Evolutionary conservation across 2,329 filamentous ascomycete genomes (phyloP).

Genomic region (Sodiomyces alkalinus): DNA sequence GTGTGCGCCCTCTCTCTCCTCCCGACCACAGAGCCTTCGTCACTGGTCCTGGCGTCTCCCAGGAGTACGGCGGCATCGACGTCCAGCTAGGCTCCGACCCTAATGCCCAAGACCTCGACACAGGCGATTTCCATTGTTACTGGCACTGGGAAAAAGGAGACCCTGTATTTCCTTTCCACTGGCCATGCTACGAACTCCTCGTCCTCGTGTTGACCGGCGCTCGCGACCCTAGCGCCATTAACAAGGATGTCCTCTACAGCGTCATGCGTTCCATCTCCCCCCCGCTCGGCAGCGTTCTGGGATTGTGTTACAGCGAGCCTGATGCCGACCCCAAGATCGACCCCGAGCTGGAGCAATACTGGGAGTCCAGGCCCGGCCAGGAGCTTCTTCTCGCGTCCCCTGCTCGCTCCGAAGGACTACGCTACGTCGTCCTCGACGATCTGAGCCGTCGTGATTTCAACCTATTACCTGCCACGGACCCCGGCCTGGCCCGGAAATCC

Average conservation of each 20-base stretch:
- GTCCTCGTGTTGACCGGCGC: background rate
- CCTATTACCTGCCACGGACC: background rate
- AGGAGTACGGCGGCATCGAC: no score
- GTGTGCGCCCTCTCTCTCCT: background rate
- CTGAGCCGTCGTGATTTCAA: background rate
- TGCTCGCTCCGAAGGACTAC: background rate
- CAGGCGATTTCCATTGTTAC: background rate
- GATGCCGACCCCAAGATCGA: background rate
- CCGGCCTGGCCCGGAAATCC: background rate
- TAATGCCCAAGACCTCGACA: background rate
- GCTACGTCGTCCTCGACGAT: background rate
- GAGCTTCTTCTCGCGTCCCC: background rate
- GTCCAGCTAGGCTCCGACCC: background rate
- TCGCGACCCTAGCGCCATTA: background rate
- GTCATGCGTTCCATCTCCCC: background rate
- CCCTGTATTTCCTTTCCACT: background rate
- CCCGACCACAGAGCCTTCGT: background rate
- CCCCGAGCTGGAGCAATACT: background rate
- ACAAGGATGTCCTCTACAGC: background rate
- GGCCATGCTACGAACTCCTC: background rate
- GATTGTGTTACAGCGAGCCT: background rate
- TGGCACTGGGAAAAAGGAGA: background rate
- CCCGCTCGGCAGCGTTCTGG: background rate
- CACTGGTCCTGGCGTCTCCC: background rate
- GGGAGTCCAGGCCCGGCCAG: no score